Evolutionary conservation across 73 alveolate species (phyloP).

Genomic region (Effrenium voratum): DNA sequence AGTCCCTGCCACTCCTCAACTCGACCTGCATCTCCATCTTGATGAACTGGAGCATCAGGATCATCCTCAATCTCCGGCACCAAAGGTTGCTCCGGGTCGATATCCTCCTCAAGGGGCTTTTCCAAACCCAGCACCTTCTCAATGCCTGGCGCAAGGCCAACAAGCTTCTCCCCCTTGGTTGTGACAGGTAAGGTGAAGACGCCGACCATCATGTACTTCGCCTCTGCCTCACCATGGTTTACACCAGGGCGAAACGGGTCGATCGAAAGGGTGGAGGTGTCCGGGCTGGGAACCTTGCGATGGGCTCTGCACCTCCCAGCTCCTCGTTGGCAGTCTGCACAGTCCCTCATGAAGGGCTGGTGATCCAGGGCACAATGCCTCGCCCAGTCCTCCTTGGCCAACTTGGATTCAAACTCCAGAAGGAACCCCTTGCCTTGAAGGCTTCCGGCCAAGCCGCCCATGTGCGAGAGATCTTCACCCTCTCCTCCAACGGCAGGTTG

Average conservation of each 20-base stretch:
- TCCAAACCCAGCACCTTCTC: neutral
- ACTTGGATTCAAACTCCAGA: no score
- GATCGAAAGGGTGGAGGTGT: no score
- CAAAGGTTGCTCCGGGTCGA: neutral
- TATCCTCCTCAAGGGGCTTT: neutral
- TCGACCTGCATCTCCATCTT: neutral
- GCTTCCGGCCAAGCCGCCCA: neutral
- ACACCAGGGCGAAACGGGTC: neutral
- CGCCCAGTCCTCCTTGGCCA: neutral
- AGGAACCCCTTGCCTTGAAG: no score
- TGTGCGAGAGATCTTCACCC: neutral
- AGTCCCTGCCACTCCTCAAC: neutral
- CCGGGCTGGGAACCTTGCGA: no score
- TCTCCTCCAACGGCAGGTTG: neutral
- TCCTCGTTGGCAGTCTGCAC: neutral
- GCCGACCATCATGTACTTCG: neutral
- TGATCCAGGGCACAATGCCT: neutral
- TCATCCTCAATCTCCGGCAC: neutral
- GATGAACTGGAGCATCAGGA: neutral
- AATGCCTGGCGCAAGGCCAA: neutral
- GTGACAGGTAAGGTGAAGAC: no score
- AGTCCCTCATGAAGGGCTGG: neutral
- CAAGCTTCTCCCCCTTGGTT: neutral
- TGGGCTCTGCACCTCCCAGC: neutral
- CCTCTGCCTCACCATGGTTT: neutral